A percentile compares a stretch with the other conserved stretches of the same genome.
phyloP scores from a whole-genome alignment of 352 stramenopile genomes.

The Albugo candida region DNA sequence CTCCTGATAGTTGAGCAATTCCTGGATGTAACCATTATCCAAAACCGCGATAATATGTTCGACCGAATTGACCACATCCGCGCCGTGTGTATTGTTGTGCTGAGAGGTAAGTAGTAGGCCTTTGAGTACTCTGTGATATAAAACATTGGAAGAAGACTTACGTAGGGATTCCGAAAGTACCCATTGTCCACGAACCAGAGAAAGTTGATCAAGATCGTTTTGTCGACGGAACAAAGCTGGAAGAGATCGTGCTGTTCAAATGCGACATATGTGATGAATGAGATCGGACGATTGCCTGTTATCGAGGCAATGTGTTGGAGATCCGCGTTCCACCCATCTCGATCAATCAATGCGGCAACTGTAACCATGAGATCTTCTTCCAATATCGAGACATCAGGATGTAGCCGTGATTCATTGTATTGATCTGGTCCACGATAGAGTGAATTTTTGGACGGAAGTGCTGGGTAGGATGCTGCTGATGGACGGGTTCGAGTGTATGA shows the following conservation, averaged over 20 bases:
- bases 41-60: constrained; percentile 67
- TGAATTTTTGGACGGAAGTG: constrained; percentile 5
- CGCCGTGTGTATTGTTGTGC: constrained; percentile 67
- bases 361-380: constrained; percentile 43
- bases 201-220: constrained; percentile 58
- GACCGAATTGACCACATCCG: constrained; percentile 61
- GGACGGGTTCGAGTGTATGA: constrained; percentile 50
- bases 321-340: constrained; percentile 55
- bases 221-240: constrained; percentile 45
- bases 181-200: constrained; percentile 62
- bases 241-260: constrained; percentile 75
- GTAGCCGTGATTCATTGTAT: constrained; percentile 25
- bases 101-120: constrained; percentile 6
- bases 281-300: constrained; percentile 48
- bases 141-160: constrained; percentile 13
- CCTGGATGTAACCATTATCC: constrained; percentile 61
- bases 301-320: constrained; percentile 36
- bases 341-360: constrained; percentile 47
- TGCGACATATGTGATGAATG: constrained; percentile 66
- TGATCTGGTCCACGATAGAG: constrained; percentile 2
- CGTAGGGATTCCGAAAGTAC: constrained; percentile 65
- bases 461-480: background rate
- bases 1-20: constrained; percentile 60
- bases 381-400: constrained; percentile 33
- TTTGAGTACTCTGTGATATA: background rate